Conservation (phyloP, 768 basidiomycete species). For the Melanogaster broomeanus region DNA sequence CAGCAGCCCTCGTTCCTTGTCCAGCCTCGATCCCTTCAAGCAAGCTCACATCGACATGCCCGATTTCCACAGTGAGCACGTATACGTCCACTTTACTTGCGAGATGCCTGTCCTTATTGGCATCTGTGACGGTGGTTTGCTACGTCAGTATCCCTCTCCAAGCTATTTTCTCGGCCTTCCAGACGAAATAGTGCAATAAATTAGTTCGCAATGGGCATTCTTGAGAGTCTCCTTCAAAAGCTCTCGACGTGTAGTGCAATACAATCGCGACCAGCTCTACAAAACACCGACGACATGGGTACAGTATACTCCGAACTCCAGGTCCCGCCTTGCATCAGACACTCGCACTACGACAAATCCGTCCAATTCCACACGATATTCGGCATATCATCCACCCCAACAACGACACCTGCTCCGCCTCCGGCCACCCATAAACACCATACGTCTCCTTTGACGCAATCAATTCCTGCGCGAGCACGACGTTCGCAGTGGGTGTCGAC, state of each 20-base stretch:
- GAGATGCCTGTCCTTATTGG: conserved; percentile 74
- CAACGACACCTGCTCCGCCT: conserved; percentile 5
- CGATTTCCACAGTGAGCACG: conserved; percentile 94
- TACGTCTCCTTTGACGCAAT: conserved; percentile 6
- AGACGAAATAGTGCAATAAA: no score
- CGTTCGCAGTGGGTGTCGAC: conserved; percentile 24
- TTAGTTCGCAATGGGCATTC: no score
- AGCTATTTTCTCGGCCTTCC: no score
- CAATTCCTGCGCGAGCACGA: conserved; percentile 15
- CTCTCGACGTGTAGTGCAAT: no score
- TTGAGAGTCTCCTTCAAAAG: no score
- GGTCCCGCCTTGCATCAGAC: no score
- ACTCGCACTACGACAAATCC: conserved; percentile 5
- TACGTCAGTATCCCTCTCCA: no score
- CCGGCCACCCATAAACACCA: conserved; percentile 14
- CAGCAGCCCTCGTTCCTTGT: conserved; percentile 29
- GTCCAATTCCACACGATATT: conserved; percentile 24
- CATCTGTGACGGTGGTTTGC: no score
- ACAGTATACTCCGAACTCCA: no score
- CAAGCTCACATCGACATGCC: conserved; percentile 84
- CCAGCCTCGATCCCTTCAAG: conserved; percentile 49
- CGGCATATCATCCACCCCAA: conserved; percentile 15
- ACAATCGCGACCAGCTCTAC: no score
- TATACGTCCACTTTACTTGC: conserved; percentile 81
- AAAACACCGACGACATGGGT: no score